Evolutionary conservation across 805 yeast genomes (phyloP).

Genomic region (Ogataea dorogensis): DNA sequence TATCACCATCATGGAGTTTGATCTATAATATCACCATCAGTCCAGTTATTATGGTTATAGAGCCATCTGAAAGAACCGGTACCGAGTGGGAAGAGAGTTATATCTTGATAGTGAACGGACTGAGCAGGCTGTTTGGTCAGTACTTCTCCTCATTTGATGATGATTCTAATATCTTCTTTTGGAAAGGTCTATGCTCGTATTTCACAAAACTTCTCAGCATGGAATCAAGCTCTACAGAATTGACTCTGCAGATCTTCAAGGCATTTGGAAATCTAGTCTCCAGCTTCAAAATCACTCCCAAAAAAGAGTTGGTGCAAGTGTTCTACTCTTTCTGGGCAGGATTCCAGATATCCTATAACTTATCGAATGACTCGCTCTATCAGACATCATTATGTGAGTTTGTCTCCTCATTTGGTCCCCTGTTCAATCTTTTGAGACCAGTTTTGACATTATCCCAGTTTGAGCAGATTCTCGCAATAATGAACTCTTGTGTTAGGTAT

Average conservation of each 20-base stretch:
- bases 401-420: conserved; percentile 49
- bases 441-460: conserved; percentile 37
- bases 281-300: conserved; percentile 28
- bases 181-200: conserved; percentile 57
- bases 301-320: conserved; percentile 35
- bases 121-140: conserved; percentile 58
- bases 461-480: conserved; percentile 51
- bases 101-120: conserved; percentile 59
- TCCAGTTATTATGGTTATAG: conserved; percentile 39
- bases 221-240: conserved; percentile 44
- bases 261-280: conserved; percentile 48
- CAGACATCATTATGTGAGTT: conserved; percentile 62
- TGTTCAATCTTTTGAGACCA: conserved; percentile 40
- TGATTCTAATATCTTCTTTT: conserved; percentile 35
- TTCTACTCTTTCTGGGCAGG: conserved; percentile 53
- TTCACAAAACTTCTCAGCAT: conserved; percentile 40
- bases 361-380: conserved; percentile 39
- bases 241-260: conserved; percentile 56
- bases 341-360: conserved; percentile 44
- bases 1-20: conserved; percentile 64
- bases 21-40: conserved; percentile 63
- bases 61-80: conserved; percentile 14
- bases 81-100: conserved; percentile 60
- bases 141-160: conserved; percentile 42
- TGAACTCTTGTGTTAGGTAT: conserved; percentile 67